Evolutionary conservation across 441 rosid species (phyloP), one percentile per base, ranked within the genome.

Genomic region (Kokia cookei): DNA sequence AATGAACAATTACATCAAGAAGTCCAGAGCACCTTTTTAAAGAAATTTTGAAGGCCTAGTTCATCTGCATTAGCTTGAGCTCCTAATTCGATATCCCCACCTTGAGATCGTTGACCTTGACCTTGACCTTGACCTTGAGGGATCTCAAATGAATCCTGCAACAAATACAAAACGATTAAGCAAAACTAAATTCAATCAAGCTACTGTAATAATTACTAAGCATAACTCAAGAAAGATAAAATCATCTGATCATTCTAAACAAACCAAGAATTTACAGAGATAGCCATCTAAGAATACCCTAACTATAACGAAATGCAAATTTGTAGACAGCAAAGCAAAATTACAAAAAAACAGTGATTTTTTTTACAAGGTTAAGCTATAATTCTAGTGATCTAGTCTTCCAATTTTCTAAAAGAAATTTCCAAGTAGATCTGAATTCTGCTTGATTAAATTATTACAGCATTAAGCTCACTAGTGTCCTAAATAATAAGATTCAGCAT

Each of bases 71-170:
- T 88, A 81, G 73, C 79, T 50, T 84, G 78, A 76, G 71, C 76
- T 69, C 97, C 97, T 77, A 88, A 71, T 87, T 93, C 98, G 43
- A 92, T 73, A 83, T 92, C 97, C 50, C 90, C 89, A 69, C 86
- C 87, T 82, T 92, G 80, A 14, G 90, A 83, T 73, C 47, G 13
- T 43, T 43, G 47, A 43, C 47, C 47, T 43, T 43, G 47, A 43
- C 47, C 47, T 43, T 24, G 26, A 1, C 84, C 77, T 75, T 87
- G 90, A 77, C 83, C 92, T 72, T 92, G 86, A 69, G 93, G 88
- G 88, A 91, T 82, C 88, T 95, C 97, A 74, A 84, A 87, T 32
- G 99, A 96, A 0, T 90, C 93, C 99, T 96, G 87, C 78, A 80
- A 82, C 66, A 51, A 24, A 72, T 78, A 73, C 37, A 55, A 78